These are phyloP conservation scores for Prunus mira DNA, from an alignment of 306 rosid genomes.

Conservation along the genomic window DNA sequence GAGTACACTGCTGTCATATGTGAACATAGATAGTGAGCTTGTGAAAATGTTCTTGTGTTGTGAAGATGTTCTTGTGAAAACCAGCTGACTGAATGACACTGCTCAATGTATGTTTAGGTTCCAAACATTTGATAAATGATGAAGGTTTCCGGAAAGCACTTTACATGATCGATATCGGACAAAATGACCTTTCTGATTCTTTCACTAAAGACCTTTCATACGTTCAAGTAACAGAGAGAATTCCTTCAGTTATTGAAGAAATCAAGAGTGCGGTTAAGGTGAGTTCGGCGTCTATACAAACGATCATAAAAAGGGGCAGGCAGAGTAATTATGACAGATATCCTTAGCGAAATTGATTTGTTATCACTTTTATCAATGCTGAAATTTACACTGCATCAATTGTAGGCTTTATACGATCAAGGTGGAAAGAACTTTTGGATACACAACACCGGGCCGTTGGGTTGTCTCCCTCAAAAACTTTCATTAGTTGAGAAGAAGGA, in stretches of 20 bases:
- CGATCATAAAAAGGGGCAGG: not conserved
- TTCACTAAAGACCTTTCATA: conserved; percentile 59
- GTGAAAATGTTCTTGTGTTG: no score
- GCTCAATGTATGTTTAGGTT: conserved; percentile 36
- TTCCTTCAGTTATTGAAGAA: conserved; percentile 57
- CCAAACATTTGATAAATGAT: conserved; percentile 39
- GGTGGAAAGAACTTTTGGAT: conserved; percentile 96
- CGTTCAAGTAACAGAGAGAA: conserved; percentile 48
- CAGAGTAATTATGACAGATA: not conserved
- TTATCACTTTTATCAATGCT: not conserved
- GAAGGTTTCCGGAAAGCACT: conserved; percentile 67
- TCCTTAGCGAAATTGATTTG: not conserved
- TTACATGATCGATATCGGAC: conserved; percentile 90
- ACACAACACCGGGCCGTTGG: conserved; percentile 92
- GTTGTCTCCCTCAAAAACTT: conserved; percentile 34
- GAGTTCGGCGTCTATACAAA: conserved; percentile 5
- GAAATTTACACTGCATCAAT: not conserved
- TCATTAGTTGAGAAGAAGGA: no score
- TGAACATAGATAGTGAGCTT: not conserved
- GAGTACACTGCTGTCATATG: no score
- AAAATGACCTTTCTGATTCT: conserved; percentile 86
- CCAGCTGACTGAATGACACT: not conserved
- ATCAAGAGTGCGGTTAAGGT: conserved; percentile 69
- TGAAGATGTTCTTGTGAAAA: not conserved
- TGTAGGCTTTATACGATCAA: conserved; percentile 59